A percentile compares a stretch with the other conserved stretches of the same genome.
Conservation (phyloP, 108 stramenopile species). For the Conticribra weissflogii region DNA sequence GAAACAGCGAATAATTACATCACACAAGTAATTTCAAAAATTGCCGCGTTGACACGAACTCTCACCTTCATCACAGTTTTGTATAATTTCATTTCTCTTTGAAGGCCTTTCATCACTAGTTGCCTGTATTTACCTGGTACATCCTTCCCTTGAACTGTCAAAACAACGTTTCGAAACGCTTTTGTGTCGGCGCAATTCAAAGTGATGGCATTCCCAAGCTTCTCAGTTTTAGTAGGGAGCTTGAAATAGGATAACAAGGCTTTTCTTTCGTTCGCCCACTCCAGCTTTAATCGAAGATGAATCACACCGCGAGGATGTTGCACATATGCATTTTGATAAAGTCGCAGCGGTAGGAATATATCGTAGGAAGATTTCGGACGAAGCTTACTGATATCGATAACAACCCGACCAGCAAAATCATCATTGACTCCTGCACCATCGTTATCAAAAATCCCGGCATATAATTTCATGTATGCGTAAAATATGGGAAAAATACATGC, state of each 20-base stretch:
- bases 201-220: constrained; percentile 41
- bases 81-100: constrained; percentile 65
- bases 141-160: constrained; percentile 72
- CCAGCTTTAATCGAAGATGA: constrained; percentile 63
- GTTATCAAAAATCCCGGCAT: constrained; percentile 75
- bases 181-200: constrained; percentile 62
- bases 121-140: constrained; percentile 55
- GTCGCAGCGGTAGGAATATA: constrained; percentile 61
- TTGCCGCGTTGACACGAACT: not conserved
- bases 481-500: constrained; percentile 75
- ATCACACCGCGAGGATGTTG: constrained; percentile 61
- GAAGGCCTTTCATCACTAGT: constrained; percentile 35
- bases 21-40: not conserved
- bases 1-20: not conserved
- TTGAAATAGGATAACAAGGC: constrained; percentile 64
- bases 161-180: constrained; percentile 68
- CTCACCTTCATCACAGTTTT: constrained; percentile 30
- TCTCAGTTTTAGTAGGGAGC: constrained; percentile 45
- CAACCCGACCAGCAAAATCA: constrained; percentile 77
- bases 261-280: constrained; percentile 60
- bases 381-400: constrained; percentile 55
- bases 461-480: constrained; percentile 66
- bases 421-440: constrained; percentile 60
- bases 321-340: constrained; percentile 61
- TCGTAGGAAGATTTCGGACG: constrained; percentile 71